phyloP scores from a whole-genome alignment of 306 rosid genomes.

The Vigna reflexopilosa region DNA sequence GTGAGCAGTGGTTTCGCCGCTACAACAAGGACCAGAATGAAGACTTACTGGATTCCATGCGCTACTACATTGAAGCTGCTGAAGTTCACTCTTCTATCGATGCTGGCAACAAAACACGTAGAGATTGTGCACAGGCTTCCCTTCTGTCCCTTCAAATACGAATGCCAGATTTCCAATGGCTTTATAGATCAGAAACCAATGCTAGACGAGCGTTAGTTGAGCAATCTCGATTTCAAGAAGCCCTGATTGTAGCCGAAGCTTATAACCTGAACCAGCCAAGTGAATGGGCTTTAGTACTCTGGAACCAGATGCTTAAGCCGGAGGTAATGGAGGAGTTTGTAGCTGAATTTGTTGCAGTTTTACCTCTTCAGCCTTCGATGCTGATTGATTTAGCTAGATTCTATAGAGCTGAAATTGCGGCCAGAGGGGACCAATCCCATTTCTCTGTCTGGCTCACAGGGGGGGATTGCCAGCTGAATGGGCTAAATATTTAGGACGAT shows the following conservation, averaged over 20 bases:
- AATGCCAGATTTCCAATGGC: slow-evolving; percentile 95
- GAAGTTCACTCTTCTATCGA: slow-evolving; percentile 94
- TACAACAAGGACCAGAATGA: slow-evolving; percentile 88
- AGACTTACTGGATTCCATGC: slow-evolving; percentile 90
- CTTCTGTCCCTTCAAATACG: slow-evolving; percentile 93
- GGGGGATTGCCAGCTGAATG: slow-evolving; percentile 96
- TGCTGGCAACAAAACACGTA: slow-evolving; percentile 95
- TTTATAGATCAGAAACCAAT: slow-evolving; percentile 79
- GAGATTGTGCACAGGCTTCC: slow-evolving; percentile 93
- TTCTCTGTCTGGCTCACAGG: slow-evolving; percentile 98
- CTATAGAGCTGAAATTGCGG: slow-evolving; percentile 89
- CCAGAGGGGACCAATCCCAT: slow-evolving; percentile 96
- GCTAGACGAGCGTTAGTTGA: slow-evolving; percentile 92
- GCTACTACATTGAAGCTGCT: slow-evolving; percentile 95
- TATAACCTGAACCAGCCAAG: slow-evolving; percentile 94
- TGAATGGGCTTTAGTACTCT: slow-evolving; percentile 97
- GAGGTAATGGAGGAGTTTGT: slow-evolving; percentile 93
- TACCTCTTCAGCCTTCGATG: slow-evolving; percentile 93
- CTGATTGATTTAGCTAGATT: slow-evolving; percentile 81
- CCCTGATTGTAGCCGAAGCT: slow-evolving; percentile 95
- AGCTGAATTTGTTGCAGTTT: slow-evolving; percentile 90
- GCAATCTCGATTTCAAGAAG: slow-evolving; percentile 95
- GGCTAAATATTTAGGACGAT: slow-evolving; percentile 93
- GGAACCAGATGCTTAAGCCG: slow-evolving; percentile 98
- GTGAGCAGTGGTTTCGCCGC: slow-evolving; percentile 76